phyloP scores from a whole-genome alignment of 768 basidiomycete genomes.

The Collybiopsis luxurians region DNA sequence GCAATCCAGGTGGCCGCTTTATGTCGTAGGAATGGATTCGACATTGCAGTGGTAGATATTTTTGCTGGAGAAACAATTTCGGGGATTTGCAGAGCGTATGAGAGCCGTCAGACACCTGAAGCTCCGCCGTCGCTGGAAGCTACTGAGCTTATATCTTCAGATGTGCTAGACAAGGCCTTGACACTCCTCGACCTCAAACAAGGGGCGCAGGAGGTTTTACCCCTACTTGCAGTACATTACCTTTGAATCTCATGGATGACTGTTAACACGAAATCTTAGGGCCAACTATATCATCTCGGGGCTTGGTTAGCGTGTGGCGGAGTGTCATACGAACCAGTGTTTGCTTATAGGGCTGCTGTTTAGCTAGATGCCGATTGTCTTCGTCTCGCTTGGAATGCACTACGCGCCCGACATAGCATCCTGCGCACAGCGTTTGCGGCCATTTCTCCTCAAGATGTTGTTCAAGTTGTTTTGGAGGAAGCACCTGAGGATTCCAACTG shows the following conservation, averaged over 20 bases:
- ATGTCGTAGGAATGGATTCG: constrained; percentile 34
- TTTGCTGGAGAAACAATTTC: constrained; percentile 36
- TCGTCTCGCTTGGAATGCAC: constrained; percentile 32
- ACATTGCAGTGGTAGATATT: constrained; percentile 35
- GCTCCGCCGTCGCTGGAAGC: not conserved
- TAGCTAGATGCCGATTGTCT: constrained; percentile 27
- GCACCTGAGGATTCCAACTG: not conserved
- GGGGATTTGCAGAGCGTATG: constrained; percentile 21
- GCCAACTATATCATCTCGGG: constrained; percentile 30
- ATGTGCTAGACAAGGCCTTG: constrained; percentile 1
- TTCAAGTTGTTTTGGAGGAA: constrained; percentile 2
- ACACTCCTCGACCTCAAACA: not conserved
- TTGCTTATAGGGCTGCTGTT: constrained; percentile 33
- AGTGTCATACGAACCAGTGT: constrained; percentile 41
- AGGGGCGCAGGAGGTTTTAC: constrained; percentile 1
- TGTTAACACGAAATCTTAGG: not conserved
- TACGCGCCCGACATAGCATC: constrained; percentile 35
- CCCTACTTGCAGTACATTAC: constrained; percentile 14
- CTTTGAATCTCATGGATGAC: not conserved
- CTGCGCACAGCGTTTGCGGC: constrained; percentile 41
- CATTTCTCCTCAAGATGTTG: not conserved
- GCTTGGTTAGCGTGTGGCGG: constrained; percentile 42
- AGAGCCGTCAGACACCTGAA: not conserved
- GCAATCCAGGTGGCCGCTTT: constrained; percentile 43
- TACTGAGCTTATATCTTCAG: not conserved